A percentile compares a stretch with the other conserved stretches of the same genome.
phyloP scores from a whole-genome alignment of 306 rosid genomes.

The Vachellia collinsii region DNA sequence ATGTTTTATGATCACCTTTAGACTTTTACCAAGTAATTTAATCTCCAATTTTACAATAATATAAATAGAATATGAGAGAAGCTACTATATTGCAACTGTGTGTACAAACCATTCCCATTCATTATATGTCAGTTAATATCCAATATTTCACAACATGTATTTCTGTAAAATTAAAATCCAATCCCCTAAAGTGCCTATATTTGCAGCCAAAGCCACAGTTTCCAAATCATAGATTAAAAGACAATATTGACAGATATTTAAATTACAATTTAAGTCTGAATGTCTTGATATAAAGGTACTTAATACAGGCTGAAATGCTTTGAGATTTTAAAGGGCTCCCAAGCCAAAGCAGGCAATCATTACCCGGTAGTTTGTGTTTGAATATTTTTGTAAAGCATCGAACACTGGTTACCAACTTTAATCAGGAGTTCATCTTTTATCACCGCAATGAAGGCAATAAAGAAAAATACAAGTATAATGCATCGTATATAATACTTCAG shows the following conservation, averaged over 20 bases:
- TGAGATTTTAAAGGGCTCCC: constrained; percentile 14
- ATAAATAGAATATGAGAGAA: background rate
- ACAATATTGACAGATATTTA: background rate
- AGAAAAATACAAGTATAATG: background rate
- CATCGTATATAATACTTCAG: constrained; percentile 9
- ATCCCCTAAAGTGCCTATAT: background rate
- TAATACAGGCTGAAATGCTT: background rate
- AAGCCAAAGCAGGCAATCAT: constrained; percentile 17
- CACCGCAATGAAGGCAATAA: background rate
- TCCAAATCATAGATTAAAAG: constrained; percentile 5
- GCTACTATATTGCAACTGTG: background rate
- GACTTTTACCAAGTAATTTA: background rate
- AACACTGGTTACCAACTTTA: constrained; percentile 2
- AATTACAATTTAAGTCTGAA: background rate
- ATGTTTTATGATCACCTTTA: background rate
- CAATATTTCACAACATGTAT: background rate
- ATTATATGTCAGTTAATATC: background rate
- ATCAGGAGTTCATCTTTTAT: constrained; percentile 9
- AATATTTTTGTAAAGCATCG: constrained; percentile 5
- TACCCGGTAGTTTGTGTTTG: background rate
- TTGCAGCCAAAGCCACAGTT: constrained; percentile 7
- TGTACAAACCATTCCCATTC: background rate
- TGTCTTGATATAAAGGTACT: background rate
- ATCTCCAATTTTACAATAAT: background rate
- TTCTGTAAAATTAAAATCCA: background rate